phyloP scores from a whole-genome alignment of 1,139 yeast genomes.

The Hansenula sp. region DNA sequence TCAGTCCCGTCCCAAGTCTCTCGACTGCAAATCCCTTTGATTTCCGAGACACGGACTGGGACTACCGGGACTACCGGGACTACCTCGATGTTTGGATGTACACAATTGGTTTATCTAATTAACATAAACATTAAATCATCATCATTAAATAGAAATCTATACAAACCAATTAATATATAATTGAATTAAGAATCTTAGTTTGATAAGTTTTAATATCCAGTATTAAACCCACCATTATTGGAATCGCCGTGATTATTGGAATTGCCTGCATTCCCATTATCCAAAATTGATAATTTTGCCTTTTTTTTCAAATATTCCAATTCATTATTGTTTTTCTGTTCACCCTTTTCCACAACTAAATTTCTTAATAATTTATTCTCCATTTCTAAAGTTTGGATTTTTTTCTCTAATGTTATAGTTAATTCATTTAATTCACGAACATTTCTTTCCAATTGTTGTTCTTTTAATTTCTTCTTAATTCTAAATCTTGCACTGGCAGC shows the following conservation, averaged over 20 bases:
- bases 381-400: slow-evolving; percentile 48
- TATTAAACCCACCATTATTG: slow-evolving; percentile 4
- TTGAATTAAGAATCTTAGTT: no score
- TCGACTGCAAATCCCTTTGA: no score
- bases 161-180: no score
- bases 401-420: slow-evolving; percentile 40
- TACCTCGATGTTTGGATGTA: no score
- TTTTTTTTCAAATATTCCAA: slow-evolving; percentile 20
- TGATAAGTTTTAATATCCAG: no score
- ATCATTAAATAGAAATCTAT: no score
- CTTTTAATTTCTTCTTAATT: slow-evolving; percentile 57
- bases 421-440: slow-evolving; percentile 38
- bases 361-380: slow-evolving; percentile 51
- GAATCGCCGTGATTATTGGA: neutral
- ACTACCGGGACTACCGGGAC: no score
- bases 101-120: no score
- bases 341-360: slow-evolving; percentile 48
- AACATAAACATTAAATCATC: no score
- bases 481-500: slow-evolving; percentile 68
- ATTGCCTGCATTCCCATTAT: no score
- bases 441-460: slow-evolving; percentile 52
- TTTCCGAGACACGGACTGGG: no score
- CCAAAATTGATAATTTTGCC: slow-evolving; percentile 13
- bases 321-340: slow-evolving; percentile 29
- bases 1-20: no score